Base-by-base conservation (phyloP, 257 asterid genomes). In the Coffea eugenioides region DNA sequence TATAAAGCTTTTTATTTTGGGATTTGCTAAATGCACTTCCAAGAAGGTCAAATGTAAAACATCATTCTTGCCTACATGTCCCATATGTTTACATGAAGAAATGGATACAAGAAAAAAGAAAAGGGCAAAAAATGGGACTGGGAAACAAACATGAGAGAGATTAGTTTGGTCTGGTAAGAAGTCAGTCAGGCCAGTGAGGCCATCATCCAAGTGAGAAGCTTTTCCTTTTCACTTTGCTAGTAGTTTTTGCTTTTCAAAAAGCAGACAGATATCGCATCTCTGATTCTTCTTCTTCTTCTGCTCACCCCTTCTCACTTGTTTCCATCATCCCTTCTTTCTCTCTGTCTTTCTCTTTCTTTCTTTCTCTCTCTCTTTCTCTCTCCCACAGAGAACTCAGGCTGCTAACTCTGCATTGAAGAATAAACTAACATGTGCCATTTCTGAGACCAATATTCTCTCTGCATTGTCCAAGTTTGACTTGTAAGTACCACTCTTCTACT, bases 211-310 rank as follows among this genome's bases (percentile, higher is more conserved):
- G 61, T 48, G 77, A 80, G 91, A 79, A 87, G 88, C 92, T 90
- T 94, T 90, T 81, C 84, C 84, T 88, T 85, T 88, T 76, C 80
- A 82, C 86, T 39, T 39, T 39, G 43, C 5, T 39, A 39, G 43
- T 4, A 39, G 43, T 39, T 82, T 82, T 81, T 86, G 91, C 97
- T 90, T 94, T 94, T 80, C 69, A 46, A 75, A 94, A 91, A 92
- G 94, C 88, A 75, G 84, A 84, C 88, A 80, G 81, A 82, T 90
- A 83, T 71, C 71, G 81, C 82, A 62, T 71, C 79, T 76, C 72
- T 66, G 79, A 68, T 85, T 86, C 88, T 85, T 82, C 87, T 79
- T 74, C 84, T 74, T 23, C 79, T 80, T 46, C 82, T 41, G 25
- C 85, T 84, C 81, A 8, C 75, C 46, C 77, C 77, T 56, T 54